phyloP scores from a whole-genome alignment of 345 rosid species.

The Arabidopsis suecica region DNA sequence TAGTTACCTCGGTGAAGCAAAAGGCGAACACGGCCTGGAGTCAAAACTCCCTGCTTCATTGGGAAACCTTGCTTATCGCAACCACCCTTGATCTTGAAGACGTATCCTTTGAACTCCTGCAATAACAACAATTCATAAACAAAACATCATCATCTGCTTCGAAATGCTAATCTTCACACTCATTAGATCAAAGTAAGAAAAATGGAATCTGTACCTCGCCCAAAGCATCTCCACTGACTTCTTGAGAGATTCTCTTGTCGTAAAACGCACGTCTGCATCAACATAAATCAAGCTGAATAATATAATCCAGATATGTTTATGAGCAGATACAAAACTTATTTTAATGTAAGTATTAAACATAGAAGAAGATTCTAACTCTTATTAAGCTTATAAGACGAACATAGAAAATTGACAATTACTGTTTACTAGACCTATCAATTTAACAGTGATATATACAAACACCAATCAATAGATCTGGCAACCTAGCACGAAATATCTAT shows the following conservation, averaged over 20 bases:
- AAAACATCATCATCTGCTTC: background rate
- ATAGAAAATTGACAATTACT: background rate
- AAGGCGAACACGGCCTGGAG: conserved; percentile 86
- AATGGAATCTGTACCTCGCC: conserved; percentile 57
- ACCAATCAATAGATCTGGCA: background rate
- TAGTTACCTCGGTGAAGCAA: conserved; percentile 65
- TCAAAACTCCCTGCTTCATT: conserved; percentile 88
- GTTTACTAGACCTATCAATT: background rate
- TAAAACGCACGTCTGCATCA: conserved; percentile 61
- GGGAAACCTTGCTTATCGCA: conserved; percentile 94
- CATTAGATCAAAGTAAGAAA: background rate
- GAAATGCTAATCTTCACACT: background rate
- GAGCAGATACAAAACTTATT: background rate
- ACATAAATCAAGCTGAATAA: conserved; percentile 7
- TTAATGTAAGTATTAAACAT: background rate
- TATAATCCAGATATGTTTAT: background rate
- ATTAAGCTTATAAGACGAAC: background rate
- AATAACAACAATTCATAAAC: conserved; percentile 1
- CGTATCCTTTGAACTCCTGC: conserved; percentile 85
- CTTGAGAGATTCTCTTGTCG: conserved; percentile 84
- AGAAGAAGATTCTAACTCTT: background rate
- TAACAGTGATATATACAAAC: background rate
- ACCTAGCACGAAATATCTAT: background rate
- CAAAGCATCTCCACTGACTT: conserved; percentile 78
- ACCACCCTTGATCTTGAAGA: conserved; percentile 90